Percentiles rank a stretch among this genome's conserved stretches.
phyloP scores from a whole-genome alignment of 2,329 filamentous ascomycete species.

The Fusarium pseudocircinatum region DNA sequence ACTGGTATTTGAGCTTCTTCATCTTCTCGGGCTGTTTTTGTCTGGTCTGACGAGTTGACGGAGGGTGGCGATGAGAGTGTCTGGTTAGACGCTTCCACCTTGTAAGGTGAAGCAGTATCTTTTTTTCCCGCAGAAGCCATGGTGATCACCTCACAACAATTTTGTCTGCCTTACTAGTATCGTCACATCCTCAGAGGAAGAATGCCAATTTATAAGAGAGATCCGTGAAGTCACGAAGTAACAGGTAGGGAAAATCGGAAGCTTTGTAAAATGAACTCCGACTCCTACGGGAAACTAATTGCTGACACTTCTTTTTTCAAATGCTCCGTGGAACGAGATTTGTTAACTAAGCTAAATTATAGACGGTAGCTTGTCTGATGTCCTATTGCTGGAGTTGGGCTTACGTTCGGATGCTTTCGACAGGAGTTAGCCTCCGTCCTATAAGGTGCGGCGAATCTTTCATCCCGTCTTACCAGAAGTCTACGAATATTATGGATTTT shows the following conservation, averaged over 20 bases:
- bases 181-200: neutral
- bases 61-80: neutral
- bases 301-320: neutral
- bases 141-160: rapidly evolving
- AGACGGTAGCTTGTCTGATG: neutral
- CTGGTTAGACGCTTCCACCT: neutral
- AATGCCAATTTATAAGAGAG: neutral
- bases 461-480: neutral
- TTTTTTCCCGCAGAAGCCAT: neutral
- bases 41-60: neutral
- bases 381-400: neutral
- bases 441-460: neutral
- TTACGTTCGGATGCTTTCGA: neutral
- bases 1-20: neutral
- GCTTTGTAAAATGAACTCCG: neutral
- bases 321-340: neutral
- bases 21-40: neutral
- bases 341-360: neutral
- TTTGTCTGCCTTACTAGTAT: rapidly evolving
- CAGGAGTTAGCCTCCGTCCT: neutral
- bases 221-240: too few species aligned
- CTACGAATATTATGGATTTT: too few species aligned
- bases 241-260: rapidly evolving
- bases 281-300: neutral
- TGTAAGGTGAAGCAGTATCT: neutral